Conservation (phyloP, 1,139 yeast species). For the Suhomyces guaymorum region DNA sequence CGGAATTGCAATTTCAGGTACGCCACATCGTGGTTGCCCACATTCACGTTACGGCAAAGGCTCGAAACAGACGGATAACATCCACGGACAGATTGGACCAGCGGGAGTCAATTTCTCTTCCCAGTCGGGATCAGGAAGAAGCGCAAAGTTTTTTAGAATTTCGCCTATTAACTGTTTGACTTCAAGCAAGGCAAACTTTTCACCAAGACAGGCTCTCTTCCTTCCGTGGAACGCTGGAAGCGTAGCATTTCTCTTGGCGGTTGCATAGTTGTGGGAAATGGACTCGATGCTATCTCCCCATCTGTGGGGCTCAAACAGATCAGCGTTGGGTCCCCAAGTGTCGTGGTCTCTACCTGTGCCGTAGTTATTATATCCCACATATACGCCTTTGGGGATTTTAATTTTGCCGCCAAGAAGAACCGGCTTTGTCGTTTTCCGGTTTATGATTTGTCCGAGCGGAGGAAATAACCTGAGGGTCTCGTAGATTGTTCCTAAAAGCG, state of each 20-base stretch:
- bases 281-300: slow-evolving; percentile 52
- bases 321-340: slow-evolving; percentile 54
- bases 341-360: slow-evolving; percentile 53
- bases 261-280: slow-evolving; percentile 39
- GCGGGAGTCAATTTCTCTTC: slow-evolving; percentile 51
- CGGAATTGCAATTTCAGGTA: no score
- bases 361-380: slow-evolving; percentile 59
- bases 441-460: slow-evolving; percentile 60
- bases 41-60: neutral
- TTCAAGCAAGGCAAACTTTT: slow-evolving; percentile 55
- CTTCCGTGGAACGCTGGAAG: slow-evolving; percentile 64
- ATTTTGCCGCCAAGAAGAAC: slow-evolving; percentile 44
- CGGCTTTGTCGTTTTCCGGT: slow-evolving; percentile 44
- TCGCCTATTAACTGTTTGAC: slow-evolving; percentile 39
- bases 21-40: no score
- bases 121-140: slow-evolving; percentile 48
- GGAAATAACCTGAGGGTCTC: slow-evolving; percentile 58
- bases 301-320: slow-evolving; percentile 51
- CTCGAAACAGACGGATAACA: slow-evolving; percentile 3
- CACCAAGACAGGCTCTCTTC: slow-evolving; percentile 63
- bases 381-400: slow-evolving; percentile 52
- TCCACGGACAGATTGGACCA: slow-evolving; percentile 25
- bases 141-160: slow-evolving; percentile 35
- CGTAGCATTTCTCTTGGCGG: slow-evolving; percentile 45
- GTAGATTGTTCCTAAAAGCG: slow-evolving; percentile 26